Base-by-base conservation (phyloP, 768 basidiomycete species). In the Mycena metata region DNA sequence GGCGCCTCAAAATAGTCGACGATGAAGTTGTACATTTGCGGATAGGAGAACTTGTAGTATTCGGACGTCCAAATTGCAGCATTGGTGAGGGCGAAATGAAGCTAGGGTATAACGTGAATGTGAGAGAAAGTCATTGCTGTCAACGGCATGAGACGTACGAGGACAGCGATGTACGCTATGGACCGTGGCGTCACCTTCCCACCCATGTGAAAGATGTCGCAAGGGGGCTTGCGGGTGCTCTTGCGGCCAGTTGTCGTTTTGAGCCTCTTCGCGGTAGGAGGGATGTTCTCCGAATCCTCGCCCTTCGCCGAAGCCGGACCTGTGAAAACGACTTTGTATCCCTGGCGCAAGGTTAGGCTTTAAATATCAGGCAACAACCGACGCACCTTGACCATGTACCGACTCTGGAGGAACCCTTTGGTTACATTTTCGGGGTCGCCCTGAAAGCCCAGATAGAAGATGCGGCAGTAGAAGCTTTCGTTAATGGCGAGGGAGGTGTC, bases 171-270 rank as follows among this genome's bases (percentile, higher is more conserved):
- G 47, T 69, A 69, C 3, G 63, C 69, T 33, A 69, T 49, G 21
- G 54, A 60, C 15, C 69, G 69, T 6, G n/a, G 24, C 13, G 69
- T 69, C 2, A 69, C 61, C 60, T 66, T 65, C 17, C 69, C 69
- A 33, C 61, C 57, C 52, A 69, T 64, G 26, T 30, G n/a, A 21
- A 64, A n/a, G n/a, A 61, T 60, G 17, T 65, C 58, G 33, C 41
- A 58, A 33, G 33, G 30, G 17, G 56, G 36, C 33, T 61, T 69
- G 59, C 68, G 63, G 35, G 43, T 41, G 24, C 42, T 30, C 15
- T 59, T 50, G 39, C 19, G 16, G 26, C 19, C 11, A 12, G 24
- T 43, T 12, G 11, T 36, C 8, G 47, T 26, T 46, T 36, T 61
- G 23, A n/a, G 12, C 21, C 54, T 60, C 54, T 69, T 69, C n/a